Evolutionary conservation across 257 asterid species (phyloP).

Genomic region (Solanum peruvianum): DNA sequence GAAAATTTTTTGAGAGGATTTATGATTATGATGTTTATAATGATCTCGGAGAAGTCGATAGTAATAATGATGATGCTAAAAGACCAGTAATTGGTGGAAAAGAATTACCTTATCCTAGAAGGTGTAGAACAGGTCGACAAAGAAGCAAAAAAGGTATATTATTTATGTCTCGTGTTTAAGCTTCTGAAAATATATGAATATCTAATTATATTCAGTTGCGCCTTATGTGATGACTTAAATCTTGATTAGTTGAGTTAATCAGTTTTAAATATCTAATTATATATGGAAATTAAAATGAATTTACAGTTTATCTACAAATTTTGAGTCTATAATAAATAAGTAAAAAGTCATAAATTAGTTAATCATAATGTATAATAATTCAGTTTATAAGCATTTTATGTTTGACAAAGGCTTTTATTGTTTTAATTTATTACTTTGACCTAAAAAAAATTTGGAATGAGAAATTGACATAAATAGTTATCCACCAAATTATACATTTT

Average conservation of each 20-base stretch:
- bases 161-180: not conserved
- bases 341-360: not conserved
- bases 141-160: slow-evolving; percentile 26
- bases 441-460: not conserved
- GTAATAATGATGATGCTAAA: not conserved
- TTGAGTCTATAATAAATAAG: not conserved
- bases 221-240: not conserved
- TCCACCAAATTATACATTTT: not conserved
- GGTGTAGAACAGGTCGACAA: slow-evolving; percentile 64
- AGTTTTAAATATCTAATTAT: not conserved
- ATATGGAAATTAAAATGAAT: not conserved
- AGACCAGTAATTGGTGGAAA: slow-evolving; percentile 75
- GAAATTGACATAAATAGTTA: not conserved
- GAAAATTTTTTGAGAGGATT: slow-evolving; percentile 34
- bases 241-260: not conserved
- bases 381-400: not conserved
- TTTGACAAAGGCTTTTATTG: not conserved
- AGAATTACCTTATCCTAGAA: slow-evolving; percentile 54
- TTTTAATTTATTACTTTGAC: not conserved
- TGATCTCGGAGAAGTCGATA: slow-evolving; percentile 62
- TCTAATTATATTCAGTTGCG: no score
- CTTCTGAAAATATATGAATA: not conserved
- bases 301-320: not conserved
- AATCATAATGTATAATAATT: no score
- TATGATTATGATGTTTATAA: slow-evolving; percentile 80